phyloP scores from a whole-genome alignment of 176 grass and related monocot species.

The Canna indica region DNA sequence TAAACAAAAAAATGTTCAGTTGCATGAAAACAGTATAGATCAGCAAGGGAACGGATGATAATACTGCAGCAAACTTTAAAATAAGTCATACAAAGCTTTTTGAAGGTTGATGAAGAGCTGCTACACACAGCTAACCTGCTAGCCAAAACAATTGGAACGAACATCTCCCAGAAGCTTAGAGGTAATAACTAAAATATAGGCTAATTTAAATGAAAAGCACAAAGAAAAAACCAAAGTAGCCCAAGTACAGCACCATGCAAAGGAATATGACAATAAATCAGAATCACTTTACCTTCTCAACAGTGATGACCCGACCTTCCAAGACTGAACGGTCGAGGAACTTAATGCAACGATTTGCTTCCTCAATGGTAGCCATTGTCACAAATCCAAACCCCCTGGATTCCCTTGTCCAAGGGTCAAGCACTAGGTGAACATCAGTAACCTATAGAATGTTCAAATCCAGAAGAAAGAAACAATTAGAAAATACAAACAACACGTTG shows the following conservation, averaged over 20 bases:
- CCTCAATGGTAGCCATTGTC: background rate
- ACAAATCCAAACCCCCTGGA: constrained; percentile 19
- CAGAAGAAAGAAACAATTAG: background rate
- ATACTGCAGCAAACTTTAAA: constrained; percentile 18
- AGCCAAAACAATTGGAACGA: constrained; percentile 43
- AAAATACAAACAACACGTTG: no score
- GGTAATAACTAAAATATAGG: constrained; percentile 14
- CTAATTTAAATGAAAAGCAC: background rate
- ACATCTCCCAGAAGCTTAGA: constrained; percentile 33
- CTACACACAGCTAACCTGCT: constrained; percentile 71
- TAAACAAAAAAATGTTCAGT: background rate
- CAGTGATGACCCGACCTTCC: constrained; percentile 23
- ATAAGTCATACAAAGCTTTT: constrained; percentile 36
- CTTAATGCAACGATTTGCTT: constrained; percentile 11
- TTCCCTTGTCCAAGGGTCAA: constrained; percentile 17
- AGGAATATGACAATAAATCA: background rate
- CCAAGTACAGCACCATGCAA: no score
- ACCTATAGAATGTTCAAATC: background rate
- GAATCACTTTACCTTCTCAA: constrained; percentile 1
- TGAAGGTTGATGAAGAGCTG: constrained; percentile 57
- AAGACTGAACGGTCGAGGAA: constrained; percentile 9
- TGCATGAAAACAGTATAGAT: background rate
- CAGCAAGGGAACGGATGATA: background rate
- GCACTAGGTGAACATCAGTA: constrained; percentile 3
- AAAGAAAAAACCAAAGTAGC: background rate